Evolutionary conservation across 495 filamentous ascomycete species (phyloP), one percentile per base, ranked within the genome.

Genomic region (Penicillium silybi): DNA sequence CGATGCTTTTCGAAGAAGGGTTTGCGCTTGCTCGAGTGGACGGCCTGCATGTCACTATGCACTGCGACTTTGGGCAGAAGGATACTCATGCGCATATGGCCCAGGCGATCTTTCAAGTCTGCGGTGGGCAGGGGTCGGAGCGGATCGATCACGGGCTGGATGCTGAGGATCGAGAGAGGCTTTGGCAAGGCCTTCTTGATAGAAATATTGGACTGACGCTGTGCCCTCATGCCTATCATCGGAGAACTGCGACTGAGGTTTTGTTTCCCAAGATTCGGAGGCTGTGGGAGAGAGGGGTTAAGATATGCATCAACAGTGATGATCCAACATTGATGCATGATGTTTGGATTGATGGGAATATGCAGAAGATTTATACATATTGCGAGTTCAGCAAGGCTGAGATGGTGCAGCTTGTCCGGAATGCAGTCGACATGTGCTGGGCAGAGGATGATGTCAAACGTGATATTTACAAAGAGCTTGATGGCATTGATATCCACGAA

Each of bases 91-190:
- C 60, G 17, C 71, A 76, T 53, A 63, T 76, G 17, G 46, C 39
- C 5, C 59, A 74, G 45, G 67, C 64, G 11, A 63, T 71, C 7
- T 67, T 63, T 32, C 47, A 55, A 29, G 62, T 75, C 2, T 61
- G 64, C 42, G 59, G 29, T 16, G 62, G 64, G 0, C 10, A n/a
- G 13, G 66, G 65, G 0, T 47, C 52, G 4, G 70, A 76, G 35
- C 57, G 73, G 0, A 74, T 76, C 45, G 73, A 76, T 58, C 70
- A 76, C 58, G 73, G 73, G 4, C 50, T 74, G 4, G 70, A 74
- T 53, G 65, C 62, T 1, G 53, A 61, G 16, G 70, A 72, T 41
- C 27, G 43, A 26, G 59, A 64, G 20, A 64, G 57, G 38, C 47
- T 75, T 32, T 60, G 71, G 48, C 27, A 35, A n/a, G 65, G 62